Base-by-base conservation (phyloP, 1,284 basidiomycete genomes). In the Tausonia pullulans region DNA sequence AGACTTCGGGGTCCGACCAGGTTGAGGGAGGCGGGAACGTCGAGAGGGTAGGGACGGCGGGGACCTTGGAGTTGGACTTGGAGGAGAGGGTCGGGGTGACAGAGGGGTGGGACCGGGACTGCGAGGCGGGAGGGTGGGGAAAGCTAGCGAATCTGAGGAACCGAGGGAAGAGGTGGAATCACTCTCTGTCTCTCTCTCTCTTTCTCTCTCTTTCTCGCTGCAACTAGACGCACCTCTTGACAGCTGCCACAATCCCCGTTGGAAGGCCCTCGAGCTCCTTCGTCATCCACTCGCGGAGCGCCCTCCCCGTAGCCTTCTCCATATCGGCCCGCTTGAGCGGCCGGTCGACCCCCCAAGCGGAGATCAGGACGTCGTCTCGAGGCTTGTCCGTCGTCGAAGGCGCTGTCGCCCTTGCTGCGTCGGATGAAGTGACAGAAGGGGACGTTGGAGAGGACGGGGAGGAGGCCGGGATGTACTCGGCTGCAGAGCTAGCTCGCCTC, bases 241-340 rank as follows among this genome's bases (percentile, higher is more conserved):
- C 82, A 13, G 83, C 81, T 14, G 88, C 85, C 14, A 83, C 73
- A 2, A 87, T 79, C 82, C 86, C 88, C 2, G 78, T 73, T 0
- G 87, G 86, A 81, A 72, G 43, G 16, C 74, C 74, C 0, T 75
- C 61, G 81, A 79, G 69, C 0, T 78, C 77, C 3, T 80, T 78
- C 62, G 83, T 82, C 45, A 90, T 74, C 69, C 86, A 83, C 0
- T 74, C 75, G 60, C 82, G 81, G 16, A 90, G 72, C 0, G 82
- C 80, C 64, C 81, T 82, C 62, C 82, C 80, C 49, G 90, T 77
- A 0, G 79, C 76, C 64, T 82, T 84, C 45, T 81, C 81, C 3
- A 88, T 75, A 57, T 86, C 84, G 39, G 69, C 59, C 49, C 71
- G 71, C 7, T 72, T 71, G 48, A 78, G 71, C 3, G 72, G 69